Evolutionary conservation across 1,139 yeast species (phyloP).

Genomic region (Starmera stellimalicola): DNA sequence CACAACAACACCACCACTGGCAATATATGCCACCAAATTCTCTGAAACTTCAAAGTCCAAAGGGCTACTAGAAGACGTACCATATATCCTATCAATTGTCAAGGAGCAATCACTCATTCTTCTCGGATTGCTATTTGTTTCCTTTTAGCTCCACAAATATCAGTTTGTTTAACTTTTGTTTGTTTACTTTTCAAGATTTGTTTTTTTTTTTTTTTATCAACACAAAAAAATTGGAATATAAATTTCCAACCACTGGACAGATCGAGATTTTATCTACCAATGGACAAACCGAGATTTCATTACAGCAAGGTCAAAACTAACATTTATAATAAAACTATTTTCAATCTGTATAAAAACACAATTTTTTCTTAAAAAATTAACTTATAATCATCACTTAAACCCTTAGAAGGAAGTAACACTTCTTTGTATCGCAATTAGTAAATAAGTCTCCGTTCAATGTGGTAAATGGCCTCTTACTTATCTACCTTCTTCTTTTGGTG

Average conservation of each 20-base stretch:
- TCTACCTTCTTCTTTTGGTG: conserved; percentile 60
- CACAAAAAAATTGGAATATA: too few species aligned
- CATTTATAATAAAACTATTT: neutral
- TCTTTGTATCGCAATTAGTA: too few species aligned
- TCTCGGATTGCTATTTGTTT: neutral
- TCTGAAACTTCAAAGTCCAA: conserved; percentile 32
- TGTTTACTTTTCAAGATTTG: neutral
- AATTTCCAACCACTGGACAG: too few species aligned
- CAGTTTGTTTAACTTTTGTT: neutral
- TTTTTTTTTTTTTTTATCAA: too few species aligned
- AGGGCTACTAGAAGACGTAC: conserved; percentile 30
- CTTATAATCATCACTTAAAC: too few species aligned
- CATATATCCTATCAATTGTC: conserved; percentile 26
- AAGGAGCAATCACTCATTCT: conserved; percentile 6
- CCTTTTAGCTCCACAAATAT: neutral
- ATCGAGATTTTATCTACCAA: too few species aligned
- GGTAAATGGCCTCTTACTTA: too few species aligned
- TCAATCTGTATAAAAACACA: neutral
- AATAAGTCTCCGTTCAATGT: too few species aligned
- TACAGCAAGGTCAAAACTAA: neutral
- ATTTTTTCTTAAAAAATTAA: neutral
- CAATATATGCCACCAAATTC: conserved; percentile 44
- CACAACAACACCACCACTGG: conserved; percentile 63
- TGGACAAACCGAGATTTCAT: neutral
- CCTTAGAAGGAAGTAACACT: too few species aligned